These are phyloP conservation scores for Pythium brachiatum DNA, from an alignment of 352 stramenopile species.

Conservation along the genomic window DNA sequence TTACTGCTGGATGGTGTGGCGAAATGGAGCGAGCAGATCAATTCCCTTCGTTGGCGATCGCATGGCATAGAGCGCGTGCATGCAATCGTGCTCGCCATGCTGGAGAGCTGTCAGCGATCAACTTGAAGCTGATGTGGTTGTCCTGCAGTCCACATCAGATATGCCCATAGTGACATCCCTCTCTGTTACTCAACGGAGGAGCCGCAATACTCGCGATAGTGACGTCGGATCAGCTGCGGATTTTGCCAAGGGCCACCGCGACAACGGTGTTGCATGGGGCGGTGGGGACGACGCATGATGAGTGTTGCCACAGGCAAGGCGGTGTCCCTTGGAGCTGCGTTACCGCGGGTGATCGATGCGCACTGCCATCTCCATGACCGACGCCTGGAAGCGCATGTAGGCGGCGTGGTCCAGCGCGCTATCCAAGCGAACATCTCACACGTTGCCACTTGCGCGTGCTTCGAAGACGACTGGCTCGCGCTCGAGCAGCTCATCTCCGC, in stretches of 20 bases:
- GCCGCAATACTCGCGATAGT: neutral
- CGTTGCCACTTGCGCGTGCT: slow-evolving; percentile 59
- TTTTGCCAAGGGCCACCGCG: neutral
- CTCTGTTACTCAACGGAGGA: neutral
- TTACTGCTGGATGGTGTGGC: neutral
- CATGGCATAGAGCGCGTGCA: neutral
- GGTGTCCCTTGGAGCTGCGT: slow-evolving; percentile 2
- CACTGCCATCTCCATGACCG: slow-evolving; percentile 76
- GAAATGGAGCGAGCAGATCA: neutral
- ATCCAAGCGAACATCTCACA: slow-evolving; percentile 38
- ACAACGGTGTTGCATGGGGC: neutral
- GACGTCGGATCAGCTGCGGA: neutral
- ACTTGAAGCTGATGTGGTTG: neutral
- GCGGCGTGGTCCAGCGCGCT: slow-evolving; percentile 38
- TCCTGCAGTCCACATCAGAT: neutral
- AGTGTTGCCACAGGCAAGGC: neutral
- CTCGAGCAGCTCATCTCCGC: slow-evolving; percentile 35
- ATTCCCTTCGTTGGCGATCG: too few species aligned
- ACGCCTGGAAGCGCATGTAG: slow-evolving; percentile 26
- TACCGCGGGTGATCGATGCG: slow-evolving; percentile 41
- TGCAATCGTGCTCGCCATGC: neutral
- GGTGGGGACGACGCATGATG: neutral
- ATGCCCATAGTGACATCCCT: neutral
- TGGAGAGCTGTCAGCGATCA: neutral
- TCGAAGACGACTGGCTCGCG: slow-evolving; percentile 53